A percentile compares a stretch with the other conserved stretches of the same genome.
Evolutionary conservation across 2,329 filamentous ascomycete species (phyloP).

Genomic region (Penicillium carneum): DNA sequence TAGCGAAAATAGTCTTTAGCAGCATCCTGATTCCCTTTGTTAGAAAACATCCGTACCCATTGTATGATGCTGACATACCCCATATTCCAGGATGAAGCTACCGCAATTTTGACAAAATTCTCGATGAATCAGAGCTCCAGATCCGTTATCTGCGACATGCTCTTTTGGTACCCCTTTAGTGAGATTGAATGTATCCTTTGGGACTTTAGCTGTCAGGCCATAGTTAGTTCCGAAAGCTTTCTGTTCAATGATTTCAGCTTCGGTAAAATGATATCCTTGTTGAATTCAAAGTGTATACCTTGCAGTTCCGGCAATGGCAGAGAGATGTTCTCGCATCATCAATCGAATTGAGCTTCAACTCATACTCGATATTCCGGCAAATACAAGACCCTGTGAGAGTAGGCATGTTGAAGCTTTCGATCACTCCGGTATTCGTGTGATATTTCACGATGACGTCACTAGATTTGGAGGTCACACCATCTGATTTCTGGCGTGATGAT

Average conservation of each 20-base stretch:
- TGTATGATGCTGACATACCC: conserved; percentile 44
- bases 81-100: conserved; percentile 61
- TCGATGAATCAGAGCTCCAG: conserved; percentile 56
- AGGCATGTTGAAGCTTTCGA: conserved; percentile 34
- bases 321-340: conserved; percentile 60
- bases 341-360: conserved; percentile 53
- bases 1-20: conserved; percentile 50
- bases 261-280: background rate
- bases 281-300: conserved; percentile 40
- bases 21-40: conserved; percentile 33
- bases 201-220: conserved; percentile 61
- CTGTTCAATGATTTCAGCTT: conserved; percentile 32
- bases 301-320: conserved; percentile 63
- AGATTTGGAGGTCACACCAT: too few species aligned
- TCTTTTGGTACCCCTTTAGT: conserved; percentile 52
- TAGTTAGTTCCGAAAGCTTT: conserved; percentile 62
- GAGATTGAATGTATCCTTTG: conserved; percentile 54
- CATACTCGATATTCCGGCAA: conserved; percentile 58
- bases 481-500: too few species aligned
- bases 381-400: conserved; percentile 55
- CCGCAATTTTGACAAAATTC: conserved; percentile 64
- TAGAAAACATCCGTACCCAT: background rate
- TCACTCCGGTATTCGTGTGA: background rate
- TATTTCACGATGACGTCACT: background rate
- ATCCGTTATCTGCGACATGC: conserved; percentile 60